Evolutionary conservation across 768 basidiomycete species (phyloP).

Genomic region (Podaxis sp.): DNA sequence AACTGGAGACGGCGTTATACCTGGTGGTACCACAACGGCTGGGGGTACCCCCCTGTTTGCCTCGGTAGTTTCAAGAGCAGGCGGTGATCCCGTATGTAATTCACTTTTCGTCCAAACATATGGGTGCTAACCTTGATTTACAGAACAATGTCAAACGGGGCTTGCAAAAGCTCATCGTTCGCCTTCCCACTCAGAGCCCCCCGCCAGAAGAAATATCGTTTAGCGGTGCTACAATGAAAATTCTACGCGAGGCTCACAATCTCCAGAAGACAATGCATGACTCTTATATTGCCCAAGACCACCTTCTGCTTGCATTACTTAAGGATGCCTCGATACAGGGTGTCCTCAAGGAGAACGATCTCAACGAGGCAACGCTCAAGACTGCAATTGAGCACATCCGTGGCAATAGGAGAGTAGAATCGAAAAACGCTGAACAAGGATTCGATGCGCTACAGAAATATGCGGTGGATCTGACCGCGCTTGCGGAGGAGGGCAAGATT

Average conservation of each 20-base stretch:
- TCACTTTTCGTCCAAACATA: background rate
- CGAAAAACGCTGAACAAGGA: conserved; percentile 83
- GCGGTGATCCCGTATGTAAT: conserved; percentile 74
- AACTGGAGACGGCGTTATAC: conserved; percentile 28
- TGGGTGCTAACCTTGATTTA: conserved; percentile 7
- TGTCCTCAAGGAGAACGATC: conserved; percentile 71
- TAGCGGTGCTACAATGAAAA: conserved; percentile 51
- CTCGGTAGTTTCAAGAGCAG: conserved; percentile 77
- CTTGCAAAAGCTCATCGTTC: conserved; percentile 74
- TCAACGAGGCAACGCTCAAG: conserved; percentile 71
- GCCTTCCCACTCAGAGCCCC: conserved; percentile 80
- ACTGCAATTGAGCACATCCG: conserved; percentile 77
- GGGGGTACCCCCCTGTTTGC: conserved; percentile 62
- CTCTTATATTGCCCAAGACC: conserved; percentile 91
- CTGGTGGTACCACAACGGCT: conserved; percentile 30
- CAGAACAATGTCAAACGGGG: conserved; percentile 64
- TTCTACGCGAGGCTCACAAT: conserved; percentile 72
- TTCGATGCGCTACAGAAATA: conserved; percentile 93
- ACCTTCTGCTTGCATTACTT: conserved; percentile 81
- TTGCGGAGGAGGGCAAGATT: conserved; percentile 92
- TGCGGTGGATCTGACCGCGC: conserved; percentile 79
- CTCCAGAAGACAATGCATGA: conserved; percentile 85
- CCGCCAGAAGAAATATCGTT: conserved; percentile 79
- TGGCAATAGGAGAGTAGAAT: conserved; percentile 84
- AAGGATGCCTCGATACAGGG: conserved; percentile 66